These are phyloP conservation scores for Lavandula angustifolia DNA, from an alignment of 257 asterid species.

Conservation along the genomic window DNA sequence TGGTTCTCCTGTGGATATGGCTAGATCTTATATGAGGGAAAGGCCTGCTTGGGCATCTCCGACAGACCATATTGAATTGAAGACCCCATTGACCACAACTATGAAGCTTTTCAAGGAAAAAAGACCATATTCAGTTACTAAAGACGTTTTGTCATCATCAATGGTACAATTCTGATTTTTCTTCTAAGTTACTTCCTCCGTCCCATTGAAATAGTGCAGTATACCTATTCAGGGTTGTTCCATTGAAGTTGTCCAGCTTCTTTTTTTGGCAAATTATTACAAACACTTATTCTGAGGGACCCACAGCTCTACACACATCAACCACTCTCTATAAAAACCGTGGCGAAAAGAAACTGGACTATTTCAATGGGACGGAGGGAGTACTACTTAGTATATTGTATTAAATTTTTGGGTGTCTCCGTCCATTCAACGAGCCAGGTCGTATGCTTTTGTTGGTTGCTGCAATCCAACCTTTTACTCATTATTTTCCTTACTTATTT, in stretches of 20 bases:
- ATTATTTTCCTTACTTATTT: neutral
- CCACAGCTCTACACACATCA: too few relatives aligned
- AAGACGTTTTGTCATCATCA: conserved; percentile 44
- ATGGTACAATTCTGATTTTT: conserved; percentile 47
- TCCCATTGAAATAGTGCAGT: too few relatives aligned
- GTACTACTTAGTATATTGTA: too few relatives aligned
- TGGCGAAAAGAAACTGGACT: too few relatives aligned
- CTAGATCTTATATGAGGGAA: conserved; percentile 73
- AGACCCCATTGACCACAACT: conserved; percentile 53
- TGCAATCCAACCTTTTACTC: conserved; percentile 6
- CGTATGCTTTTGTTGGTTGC: neutral
- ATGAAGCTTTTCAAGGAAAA: conserved; percentile 52
- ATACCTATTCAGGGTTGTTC: too few relatives aligned
- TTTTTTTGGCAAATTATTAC: too few relatives aligned
- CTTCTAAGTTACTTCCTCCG: too few relatives aligned
- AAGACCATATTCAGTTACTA: conserved; percentile 46
- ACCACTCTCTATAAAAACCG: too few relatives aligned
- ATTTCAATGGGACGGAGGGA: too few relatives aligned
- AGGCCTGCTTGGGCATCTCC: conserved; percentile 93
- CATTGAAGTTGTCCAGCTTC: too few relatives aligned
- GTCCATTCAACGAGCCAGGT: conserved; percentile 17
- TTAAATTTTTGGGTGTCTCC: neutral
- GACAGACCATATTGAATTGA: conserved; percentile 45
- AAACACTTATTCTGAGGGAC: too few relatives aligned
- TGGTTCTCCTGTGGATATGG: conserved; percentile 81